Evolutionary conservation across 176 grass and related monocot species (phyloP).

Genomic region (Chloris gayana): DNA sequence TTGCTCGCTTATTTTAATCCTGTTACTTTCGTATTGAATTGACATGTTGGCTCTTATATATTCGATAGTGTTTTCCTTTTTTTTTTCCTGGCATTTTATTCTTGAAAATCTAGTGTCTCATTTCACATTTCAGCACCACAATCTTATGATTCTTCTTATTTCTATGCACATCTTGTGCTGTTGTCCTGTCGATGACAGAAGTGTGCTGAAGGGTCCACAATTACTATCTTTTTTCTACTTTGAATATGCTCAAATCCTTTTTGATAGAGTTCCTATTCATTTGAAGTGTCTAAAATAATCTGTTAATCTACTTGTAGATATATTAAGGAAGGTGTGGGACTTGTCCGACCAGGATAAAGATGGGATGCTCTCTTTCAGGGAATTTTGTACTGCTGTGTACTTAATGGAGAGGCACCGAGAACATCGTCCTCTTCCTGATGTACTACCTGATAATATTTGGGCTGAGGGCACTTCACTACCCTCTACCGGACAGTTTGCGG

Average conservation of each 20-base stretch:
- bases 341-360: conserved; percentile 99
- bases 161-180: conserved; percentile 10
- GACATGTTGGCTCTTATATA: conserved; percentile 23
- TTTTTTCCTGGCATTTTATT: conserved; percentile 24
- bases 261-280: conserved; percentile 25
- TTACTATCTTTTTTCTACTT: conserved; percentile 27
- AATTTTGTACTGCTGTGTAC: conserved; percentile 95
- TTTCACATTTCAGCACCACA: background rate
- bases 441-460: conserved; percentile 82
- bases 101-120: conserved; percentile 1
- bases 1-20: conserved; percentile 6
- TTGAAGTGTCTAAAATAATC: conserved; percentile 30
- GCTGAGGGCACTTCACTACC: conserved; percentile 81
- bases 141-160: conserved; percentile 35
- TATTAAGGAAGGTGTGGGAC: conserved; percentile 98
- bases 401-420: conserved; percentile 97
- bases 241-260: conserved; percentile 24
- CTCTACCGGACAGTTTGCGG: conserved; percentile 83
- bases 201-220: background rate
- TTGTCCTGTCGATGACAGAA: conserved; percentile 9
- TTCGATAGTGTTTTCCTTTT: conserved; percentile 8
- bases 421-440: conserved; percentile 73
- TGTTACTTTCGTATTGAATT: conserved; percentile 29
- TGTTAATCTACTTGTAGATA: conserved; percentile 53
- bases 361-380: conserved; percentile 88